These are phyloP conservation scores for Epichloe uncinata DNA, from an alignment of 2,329 filamentous ascomycete genomes.

Conservation along the genomic window DNA sequence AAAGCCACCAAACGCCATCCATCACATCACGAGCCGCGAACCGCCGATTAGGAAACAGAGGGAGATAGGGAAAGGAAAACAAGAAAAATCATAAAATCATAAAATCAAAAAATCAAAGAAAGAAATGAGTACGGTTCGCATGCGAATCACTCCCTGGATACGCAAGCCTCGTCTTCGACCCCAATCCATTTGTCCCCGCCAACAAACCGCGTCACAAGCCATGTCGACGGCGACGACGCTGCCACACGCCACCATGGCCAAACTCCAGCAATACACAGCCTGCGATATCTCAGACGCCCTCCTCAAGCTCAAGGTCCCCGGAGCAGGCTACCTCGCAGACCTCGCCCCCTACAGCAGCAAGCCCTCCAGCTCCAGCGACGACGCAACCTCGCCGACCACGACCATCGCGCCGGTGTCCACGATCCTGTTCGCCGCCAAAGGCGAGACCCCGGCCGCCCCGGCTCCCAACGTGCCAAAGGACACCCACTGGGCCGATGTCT, in stretches of 20 bases:
- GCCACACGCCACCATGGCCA: slow-evolving; percentile 11
- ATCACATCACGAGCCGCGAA: too few relatives aligned
- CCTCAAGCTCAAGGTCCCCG: slow-evolving; percentile 52
- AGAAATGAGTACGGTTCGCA: neutral
- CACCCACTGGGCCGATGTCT: slow-evolving; percentile 57
- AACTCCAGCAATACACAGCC: slow-evolving; percentile 27
- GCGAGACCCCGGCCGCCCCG: slow-evolving; percentile 19
- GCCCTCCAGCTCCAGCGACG: slow-evolving; percentile 9
- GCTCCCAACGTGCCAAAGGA: slow-evolving; percentile 39
- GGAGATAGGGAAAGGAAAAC: too few relatives aligned
- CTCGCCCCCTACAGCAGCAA: slow-evolving; percentile 22
- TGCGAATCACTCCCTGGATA: neutral
- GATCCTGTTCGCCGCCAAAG: slow-evolving; percentile 49
- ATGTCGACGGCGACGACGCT: slow-evolving; percentile 5
- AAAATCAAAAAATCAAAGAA: too few relatives aligned
- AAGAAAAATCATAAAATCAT: too few relatives aligned
- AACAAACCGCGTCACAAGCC: neutral
- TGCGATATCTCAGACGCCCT: slow-evolving; percentile 60
- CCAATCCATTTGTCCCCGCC: neutral
- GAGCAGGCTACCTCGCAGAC: slow-evolving; percentile 55
- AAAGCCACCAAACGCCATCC: too few relatives aligned
- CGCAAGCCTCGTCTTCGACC: neutral
- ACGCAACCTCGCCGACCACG: slow-evolving; percentile 21
- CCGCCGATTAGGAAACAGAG: too few relatives aligned
- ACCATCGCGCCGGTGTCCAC: slow-evolving; percentile 47